Conservation (phyloP, 805 yeast genomes). For the Wickerhamiella occidentalis region DNA sequence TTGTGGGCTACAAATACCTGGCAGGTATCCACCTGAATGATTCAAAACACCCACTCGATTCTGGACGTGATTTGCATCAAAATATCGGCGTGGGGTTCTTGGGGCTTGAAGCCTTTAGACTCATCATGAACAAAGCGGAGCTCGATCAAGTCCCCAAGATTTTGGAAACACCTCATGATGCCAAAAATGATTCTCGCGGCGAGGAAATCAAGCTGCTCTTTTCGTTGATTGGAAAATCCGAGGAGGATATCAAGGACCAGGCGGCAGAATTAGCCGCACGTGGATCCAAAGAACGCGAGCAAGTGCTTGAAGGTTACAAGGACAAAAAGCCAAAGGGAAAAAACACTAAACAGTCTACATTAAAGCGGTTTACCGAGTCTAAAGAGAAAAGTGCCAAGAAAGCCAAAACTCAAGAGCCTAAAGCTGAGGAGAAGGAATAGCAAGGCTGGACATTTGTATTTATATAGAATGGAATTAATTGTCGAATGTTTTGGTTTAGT, state of each 20-base stretch:
- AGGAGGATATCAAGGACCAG: conserved; percentile 41
- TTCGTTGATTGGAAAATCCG: conserved; percentile 53
- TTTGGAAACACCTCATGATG: conserved; percentile 63
- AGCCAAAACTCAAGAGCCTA: not conserved
- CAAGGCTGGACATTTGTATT: too few species aligned
- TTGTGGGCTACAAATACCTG: conserved; percentile 63
- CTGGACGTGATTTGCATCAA: conserved; percentile 86
- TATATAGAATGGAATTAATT: too few species aligned
- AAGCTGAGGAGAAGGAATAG: not conserved
- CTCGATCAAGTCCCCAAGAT: conserved; percentile 63
- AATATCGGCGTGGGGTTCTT: conserved; percentile 78
- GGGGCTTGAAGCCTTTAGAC: conserved; percentile 73
- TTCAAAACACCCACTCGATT: conserved; percentile 85
- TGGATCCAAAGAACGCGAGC: conserved; percentile 62
- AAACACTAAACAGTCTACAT: not conserved
- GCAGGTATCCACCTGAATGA: conserved; percentile 83
- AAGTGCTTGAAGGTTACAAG: conserved; percentile 31
- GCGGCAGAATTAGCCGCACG: conserved; percentile 37
- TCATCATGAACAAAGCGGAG: conserved; percentile 55
- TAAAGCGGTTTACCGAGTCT: not conserved
- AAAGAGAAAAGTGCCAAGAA: not conserved
- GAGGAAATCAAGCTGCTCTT: conserved; percentile 69
- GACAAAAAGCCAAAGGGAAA: conserved; percentile 2
- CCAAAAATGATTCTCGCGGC: conserved; percentile 42
- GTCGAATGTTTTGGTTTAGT: too few species aligned